phyloP scores from a whole-genome alignment of 2,329 filamentous ascomycete species.

The Dactylonectria macrodidyma region DNA sequence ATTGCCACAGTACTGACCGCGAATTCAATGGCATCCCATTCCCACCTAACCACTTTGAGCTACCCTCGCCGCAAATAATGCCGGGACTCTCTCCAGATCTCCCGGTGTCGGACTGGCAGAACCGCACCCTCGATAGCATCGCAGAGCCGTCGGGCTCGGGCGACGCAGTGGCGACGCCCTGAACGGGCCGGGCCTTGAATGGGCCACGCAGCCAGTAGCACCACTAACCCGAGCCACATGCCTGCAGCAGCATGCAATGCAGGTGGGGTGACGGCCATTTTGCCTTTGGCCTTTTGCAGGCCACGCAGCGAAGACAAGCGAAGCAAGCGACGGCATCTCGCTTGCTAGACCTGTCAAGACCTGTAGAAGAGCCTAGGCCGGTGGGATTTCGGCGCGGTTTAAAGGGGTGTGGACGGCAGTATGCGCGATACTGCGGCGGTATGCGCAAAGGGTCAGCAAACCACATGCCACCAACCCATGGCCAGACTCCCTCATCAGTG shows the following conservation, averaged over 20 bases:
- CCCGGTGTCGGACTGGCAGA: slow-evolving; percentile 45
- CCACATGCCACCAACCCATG: slow-evolving; percentile 19
- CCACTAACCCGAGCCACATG: slow-evolving; percentile 46
- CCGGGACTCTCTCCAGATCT: slow-evolving; percentile 49
- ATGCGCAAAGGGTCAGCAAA: slow-evolving; percentile 22
- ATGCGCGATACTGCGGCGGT: slow-evolving; percentile 9
- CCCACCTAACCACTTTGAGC: slow-evolving; percentile 61
- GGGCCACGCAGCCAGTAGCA: slow-evolving; percentile 37
- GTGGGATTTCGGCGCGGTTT: slow-evolving; percentile 27
- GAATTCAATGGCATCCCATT: slow-evolving; percentile 63
- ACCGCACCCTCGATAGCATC: slow-evolving; percentile 43
- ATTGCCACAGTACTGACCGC: slow-evolving; percentile 62
- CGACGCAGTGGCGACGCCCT: slow-evolving; percentile 43
- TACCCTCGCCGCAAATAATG: slow-evolving; percentile 63
- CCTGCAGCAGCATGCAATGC: slow-evolving; percentile 35
- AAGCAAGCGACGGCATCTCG: slow-evolving; percentile 1
- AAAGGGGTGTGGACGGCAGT: slow-evolving; percentile 25
- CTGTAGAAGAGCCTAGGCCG: slow-evolving; percentile 14
- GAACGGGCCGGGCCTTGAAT: slow-evolving; percentile 44
- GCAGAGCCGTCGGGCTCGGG: slow-evolving; percentile 44
- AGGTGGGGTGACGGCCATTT: slow-evolving; percentile 42
- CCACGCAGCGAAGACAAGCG: slow-evolving; percentile 13
- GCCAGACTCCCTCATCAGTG: slow-evolving; percentile 23
- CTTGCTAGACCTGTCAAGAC: slow-evolving; percentile 7
- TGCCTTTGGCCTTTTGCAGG: slow-evolving; percentile 29